Conservation (phyloP, 345 rosid genomes). For the Heritiera littoralis region DNA sequence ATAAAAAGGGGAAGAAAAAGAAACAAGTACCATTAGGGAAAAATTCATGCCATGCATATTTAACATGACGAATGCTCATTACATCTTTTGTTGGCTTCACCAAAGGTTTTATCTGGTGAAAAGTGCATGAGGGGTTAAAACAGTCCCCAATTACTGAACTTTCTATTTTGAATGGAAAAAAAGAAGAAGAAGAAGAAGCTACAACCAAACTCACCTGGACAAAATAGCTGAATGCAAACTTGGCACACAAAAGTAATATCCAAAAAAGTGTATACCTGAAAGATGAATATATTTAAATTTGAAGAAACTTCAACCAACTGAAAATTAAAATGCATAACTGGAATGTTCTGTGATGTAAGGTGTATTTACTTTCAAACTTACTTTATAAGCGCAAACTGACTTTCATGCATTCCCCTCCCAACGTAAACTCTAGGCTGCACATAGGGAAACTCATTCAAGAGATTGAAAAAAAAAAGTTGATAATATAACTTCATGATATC, state of each 20-base stretch:
- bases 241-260: constrained; percentile 71
- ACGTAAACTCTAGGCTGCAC: constrained; percentile 90
- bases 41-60: constrained; percentile 88
- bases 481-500: constrained; percentile 6
- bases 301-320: constrained; percentile 16
- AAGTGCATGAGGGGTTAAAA: constrained; percentile 21
- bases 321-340: constrained; percentile 17
- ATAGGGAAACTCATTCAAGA: constrained; percentile 28
- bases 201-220: constrained; percentile 59
- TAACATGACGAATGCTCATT: constrained; percentile 64
- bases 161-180: background rate
- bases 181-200: background rate
- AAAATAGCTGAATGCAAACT: constrained; percentile 74
- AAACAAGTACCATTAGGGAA: constrained; percentile 66
- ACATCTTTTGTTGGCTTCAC: constrained; percentile 91
- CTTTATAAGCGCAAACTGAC: constrained; percentile 88
- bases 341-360: constrained; percentile 9
- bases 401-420: constrained; percentile 99
- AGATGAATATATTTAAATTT: constrained; percentile 19
- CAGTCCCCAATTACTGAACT: background rate
- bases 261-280: constrained; percentile 92
- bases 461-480: constrained; percentile 22
- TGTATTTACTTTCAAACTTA: constrained; percentile 42
- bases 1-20: constrained; percentile 6
- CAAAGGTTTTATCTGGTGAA: constrained; percentile 68